phyloP scores from a whole-genome alignment of 257 asterid genomes.

The Handroanthus guayacan region DNA sequence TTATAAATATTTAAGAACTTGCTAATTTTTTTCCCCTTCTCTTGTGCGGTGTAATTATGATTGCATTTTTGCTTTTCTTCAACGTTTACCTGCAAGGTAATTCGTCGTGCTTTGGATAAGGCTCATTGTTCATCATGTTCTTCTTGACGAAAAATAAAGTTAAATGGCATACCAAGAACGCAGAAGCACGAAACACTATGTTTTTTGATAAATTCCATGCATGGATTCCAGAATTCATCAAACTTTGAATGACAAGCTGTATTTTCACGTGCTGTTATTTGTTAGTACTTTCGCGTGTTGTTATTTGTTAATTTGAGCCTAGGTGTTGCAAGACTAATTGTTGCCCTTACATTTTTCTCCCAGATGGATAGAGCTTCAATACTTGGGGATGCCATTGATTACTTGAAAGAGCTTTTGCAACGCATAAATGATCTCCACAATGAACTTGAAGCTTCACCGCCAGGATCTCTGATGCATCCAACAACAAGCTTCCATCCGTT shows the following conservation, averaged over 20 bases:
- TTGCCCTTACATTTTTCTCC: not conserved
- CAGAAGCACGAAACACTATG: not conserved
- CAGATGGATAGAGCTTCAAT: slow-evolving; percentile 97
- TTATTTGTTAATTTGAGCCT: not conserved
- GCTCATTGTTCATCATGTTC: slow-evolving; percentile 8
- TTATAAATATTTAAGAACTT: not conserved
- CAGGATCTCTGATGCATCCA: slow-evolving; percentile 63
- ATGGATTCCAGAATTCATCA: not conserved
- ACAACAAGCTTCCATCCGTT: slow-evolving; percentile 72
- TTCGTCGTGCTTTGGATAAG: slow-evolving; percentile 16
- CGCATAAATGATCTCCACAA: slow-evolving; percentile 83
- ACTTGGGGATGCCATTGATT: slow-evolving; percentile 91
- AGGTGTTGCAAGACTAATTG: slow-evolving; percentile 4
- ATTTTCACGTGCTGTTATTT: not conserved
- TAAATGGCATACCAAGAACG: not conserved
- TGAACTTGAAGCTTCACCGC: slow-evolving; percentile 75
- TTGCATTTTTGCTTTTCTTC: not conserved
- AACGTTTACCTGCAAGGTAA: not conserved
- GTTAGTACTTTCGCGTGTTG: not conserved
- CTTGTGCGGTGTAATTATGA: not conserved
- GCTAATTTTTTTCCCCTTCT: not conserved
- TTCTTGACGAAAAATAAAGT: not conserved
- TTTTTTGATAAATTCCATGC: not conserved
- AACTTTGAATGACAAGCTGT: not conserved
- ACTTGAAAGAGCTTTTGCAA: slow-evolving; percentile 83